Evolutionary conservation across 305 asterid species (phyloP), one percentile per base, ranked within the genome.

Genomic region (Euphrasia arctica): DNA sequence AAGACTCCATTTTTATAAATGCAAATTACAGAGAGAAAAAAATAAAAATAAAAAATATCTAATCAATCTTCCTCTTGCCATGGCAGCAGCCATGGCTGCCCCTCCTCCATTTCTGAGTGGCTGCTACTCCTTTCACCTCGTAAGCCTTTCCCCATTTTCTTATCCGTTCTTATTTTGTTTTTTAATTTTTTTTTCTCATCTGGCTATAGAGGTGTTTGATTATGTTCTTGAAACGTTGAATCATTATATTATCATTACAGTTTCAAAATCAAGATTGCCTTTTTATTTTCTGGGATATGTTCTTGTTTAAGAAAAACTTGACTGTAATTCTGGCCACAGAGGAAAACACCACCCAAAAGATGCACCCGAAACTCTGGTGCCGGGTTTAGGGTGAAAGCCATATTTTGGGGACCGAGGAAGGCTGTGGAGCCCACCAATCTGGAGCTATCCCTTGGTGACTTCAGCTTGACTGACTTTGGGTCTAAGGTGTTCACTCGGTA

Each of bases 371-470:
- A 67, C 63, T 58, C 73, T 15, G 68, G 59, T 58, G 58, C 73
- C 18, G 31, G 78, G 55, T 77, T 73, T 63, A 76, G 77, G 54
- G 72, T 86, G 64, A 80, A 74, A 58, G 90, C 95, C 62, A 71
- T 88, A 67, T 90, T 85, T 70, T 90, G 97, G 96, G 89, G 85
- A 25, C 89, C 89, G 51, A 90, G 54, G 77, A 84, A 88, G 81
- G 75, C 88, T 1, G 78, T 58, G 45, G 87, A 84, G 72, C 87
- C 90, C 39, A 63, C 85, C 67, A 83, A 78, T 62, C 64, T 69
- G 52, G 79, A 82, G 64, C 76, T 83, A 51, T 66, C 79, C 48
- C 79, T 88, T 57, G 97, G 97, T 62, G 82, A 82, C 64, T 90
- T 88, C 85, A 64, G 70, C 58, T 71, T 86, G 78, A 58, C 74